Base-by-base conservation (phyloP, 257 asterid genomes). In the Solanum ossicruentum region DNA sequence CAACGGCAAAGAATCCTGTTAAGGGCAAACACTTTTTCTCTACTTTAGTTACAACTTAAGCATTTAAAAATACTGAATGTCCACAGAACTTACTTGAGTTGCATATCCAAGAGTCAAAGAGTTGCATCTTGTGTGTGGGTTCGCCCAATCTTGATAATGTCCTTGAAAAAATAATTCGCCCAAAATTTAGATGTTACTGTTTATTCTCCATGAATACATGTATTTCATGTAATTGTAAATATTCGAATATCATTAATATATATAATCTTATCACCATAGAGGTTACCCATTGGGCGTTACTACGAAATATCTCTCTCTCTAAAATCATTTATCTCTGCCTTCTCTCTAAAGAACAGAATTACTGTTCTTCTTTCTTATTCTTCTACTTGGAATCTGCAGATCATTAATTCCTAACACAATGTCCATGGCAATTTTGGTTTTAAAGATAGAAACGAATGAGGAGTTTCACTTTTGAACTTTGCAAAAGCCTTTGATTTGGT, bases 61-160 rank as follows among this genome's bases (percentile, higher is more conserved):
- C 75, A 60, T 66, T 84, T 61, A 21, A 81, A 79, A 58, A 54
- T 82, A 82, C 70, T 66, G 9, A 41, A 67, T 66, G 83, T 45
- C 61, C 82, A 84, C 80, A 55, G 52, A 85, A 69, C 98, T 88
- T 90, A 97, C 99, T 87, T 97, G 99, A n/a, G 96, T 97, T 23
- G 98, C 92, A 87, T 97, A 95, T 66, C 98, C 99, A 91, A 97
- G 98, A 60, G 99, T 95, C 93, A 95, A 92, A 98, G 99, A 7
- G 98, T 97, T 43, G 99, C 99, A 83, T 97, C 99, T 91, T 97
- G 99, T 83, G 99, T 97, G 91, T 97, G 99, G 0, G 99, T 97
- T n/a, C 98, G 98, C 75, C 99, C 99, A 85, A 97, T 97, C 91
- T 97, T 97, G 28, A 97, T 94, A 69, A 97, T 97, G 90, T 95